Base-by-base conservation (phyloP, 768 basidiomycete species). In the Boletellus ananas region DNA sequence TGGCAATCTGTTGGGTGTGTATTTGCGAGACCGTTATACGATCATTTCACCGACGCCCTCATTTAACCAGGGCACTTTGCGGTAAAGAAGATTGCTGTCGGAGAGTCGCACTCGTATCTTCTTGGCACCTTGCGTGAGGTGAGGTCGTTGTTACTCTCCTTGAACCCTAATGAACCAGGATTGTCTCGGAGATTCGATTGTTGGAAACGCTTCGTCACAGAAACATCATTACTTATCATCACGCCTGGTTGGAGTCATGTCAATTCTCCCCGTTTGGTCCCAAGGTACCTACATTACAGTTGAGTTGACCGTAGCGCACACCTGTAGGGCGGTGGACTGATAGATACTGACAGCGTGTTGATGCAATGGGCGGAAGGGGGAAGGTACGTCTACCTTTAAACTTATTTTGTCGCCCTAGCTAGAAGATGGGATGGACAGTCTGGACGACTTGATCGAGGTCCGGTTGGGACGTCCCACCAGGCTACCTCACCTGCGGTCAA, bases 331-430 rank as follows among this genome's bases (percentile, higher is more conserved):
- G 6, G 11, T 29, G 8, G n/a, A 25, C 45, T 58, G 34, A 58
- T 48, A 27, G 9, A 5, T 17, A 18, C 29, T 18, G 23, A 8
- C 31, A 92, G 90, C 57, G 83, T 93, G 10, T 71, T 94, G 20
- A 94, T 94, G 92, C 89, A 93, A 72, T 94, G 87, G 87, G 91
- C 91, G 0, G 90, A 94, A 74, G 89, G 85, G 7, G 91, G 91
- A 55, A 83, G 80, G 79, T 77, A 47, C 13, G 58, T 55, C 3
- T 4, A 16, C 39, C 11, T 18, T 45, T 27, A 6, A n/a, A 21
- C 40, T 39, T 21, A 29, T 17, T 29, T 23, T 43, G 13, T 45
- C 21, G 8, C 3, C n/a, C 9, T 37, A 3, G 17, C 45, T 18
- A 62, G 12, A 27, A 8, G 33, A 20, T 25, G 18, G 20, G 34